Base-by-base conservation (phyloP, 345 rosid genomes). In the Citrus trifoliata region DNA sequence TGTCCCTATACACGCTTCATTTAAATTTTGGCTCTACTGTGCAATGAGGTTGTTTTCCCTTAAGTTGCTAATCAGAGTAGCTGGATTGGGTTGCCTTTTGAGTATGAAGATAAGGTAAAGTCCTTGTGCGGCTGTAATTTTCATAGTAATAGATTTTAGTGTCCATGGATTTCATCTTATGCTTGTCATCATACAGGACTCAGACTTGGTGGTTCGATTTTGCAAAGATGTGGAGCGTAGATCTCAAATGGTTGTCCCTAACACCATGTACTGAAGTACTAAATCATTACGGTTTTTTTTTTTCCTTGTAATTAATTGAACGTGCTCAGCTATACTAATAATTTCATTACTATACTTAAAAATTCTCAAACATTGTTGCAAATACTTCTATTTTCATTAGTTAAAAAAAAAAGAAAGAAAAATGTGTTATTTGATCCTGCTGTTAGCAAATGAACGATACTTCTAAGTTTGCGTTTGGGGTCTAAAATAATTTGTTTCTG, bases 151-250 rank as follows among this genome's bases (percentile, higher is more conserved):
- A 46, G 42, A 73, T 80, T 30, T 46, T 71, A 46, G 18, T 66
- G 37, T 42, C 22, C 18, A 9, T 9, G 28, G 10, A 27, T 27
- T 58, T 28, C 62, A 65, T 56, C 28, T 40, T 67, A 65, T 32
- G 66, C 63, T 37, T 82, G 76, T 55, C 4, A 77, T 76, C 76
- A 38, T 82, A 77, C 85, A 94, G 98, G 97, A 88, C 6, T 63
- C 79, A 12, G 99, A 96, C 79, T 74, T 91, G 76, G 98, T 82
- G 40, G 85, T 96, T 86, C 87, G 93, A 38, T 94, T 96, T 81
- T 96, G 98, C 92, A 96, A 91, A 84, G 98, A 93, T 81, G 97
- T 94, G 35, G 94, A 96, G 89, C 83, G 85, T 58, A 86, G 99
- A 89, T 90, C 98, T 42, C 93, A 89, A 73, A 12, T 60, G 97